phyloP scores from a whole-genome alignment of 331 rosid species.

The Acacia concinna region DNA sequence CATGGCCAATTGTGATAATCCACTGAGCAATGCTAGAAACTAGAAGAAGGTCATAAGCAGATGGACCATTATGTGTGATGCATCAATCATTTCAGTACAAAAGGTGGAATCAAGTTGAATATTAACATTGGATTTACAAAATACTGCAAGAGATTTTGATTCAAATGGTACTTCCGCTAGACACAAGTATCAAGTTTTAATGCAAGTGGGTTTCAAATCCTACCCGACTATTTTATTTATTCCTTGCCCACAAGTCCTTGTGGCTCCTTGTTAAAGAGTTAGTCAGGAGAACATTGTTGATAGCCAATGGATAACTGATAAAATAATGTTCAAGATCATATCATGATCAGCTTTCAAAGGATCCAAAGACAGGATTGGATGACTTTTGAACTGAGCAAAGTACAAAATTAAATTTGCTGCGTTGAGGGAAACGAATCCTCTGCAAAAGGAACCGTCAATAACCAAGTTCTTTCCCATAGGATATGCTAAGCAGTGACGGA shows the following conservation, averaged over 20 bases:
- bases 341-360: neutral
- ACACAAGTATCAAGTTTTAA: neutral
- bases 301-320: neutral
- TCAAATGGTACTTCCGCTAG: neutral
- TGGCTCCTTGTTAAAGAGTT: neutral
- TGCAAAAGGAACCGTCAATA: neutral
- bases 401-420: neutral
- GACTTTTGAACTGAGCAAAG: neutral
- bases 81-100: neutral
- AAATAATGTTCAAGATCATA: neutral
- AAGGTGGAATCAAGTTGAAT: neutral
- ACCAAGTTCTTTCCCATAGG: neutral
- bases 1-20: neutral
- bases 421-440: neutral
- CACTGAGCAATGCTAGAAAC: neutral
- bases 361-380: neutral
- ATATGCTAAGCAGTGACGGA: conserved; percentile 5
- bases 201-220: neutral
- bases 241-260: neutral
- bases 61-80: neutral
- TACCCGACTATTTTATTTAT: neutral
- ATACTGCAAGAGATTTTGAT: neutral
- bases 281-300: conserved; percentile 12
- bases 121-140: neutral
- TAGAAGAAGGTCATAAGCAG: neutral